A percentile compares a stretch with the other conserved stretches of the same genome.
Conservation (phyloP, 306 rosid species). For the Acmispon strigosus region DNA sequence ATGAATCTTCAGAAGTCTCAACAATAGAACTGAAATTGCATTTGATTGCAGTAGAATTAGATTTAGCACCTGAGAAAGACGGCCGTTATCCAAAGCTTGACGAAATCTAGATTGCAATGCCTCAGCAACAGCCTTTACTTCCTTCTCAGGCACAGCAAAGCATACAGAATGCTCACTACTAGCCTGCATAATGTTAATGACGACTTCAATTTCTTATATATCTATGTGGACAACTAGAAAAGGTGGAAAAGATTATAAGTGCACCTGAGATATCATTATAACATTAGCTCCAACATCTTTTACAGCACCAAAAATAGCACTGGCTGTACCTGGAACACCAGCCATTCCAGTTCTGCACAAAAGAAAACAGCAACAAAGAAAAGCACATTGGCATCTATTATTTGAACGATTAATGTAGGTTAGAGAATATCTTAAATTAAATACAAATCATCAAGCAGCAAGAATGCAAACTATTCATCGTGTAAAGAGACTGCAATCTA, state of each 20-base stretch:
- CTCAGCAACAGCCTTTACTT: conserved; percentile 92
- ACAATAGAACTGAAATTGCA: conserved; percentile 14
- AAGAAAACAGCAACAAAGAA: conserved; percentile 17
- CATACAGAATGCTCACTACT: conserved; percentile 99
- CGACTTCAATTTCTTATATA: neutral
- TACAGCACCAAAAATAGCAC: conserved; percentile 79
- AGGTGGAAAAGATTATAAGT: conserved; percentile 4
- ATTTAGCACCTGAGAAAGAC: conserved; percentile 87
- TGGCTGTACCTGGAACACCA: conserved; percentile 98
- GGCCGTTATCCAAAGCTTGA: conserved; percentile 94
- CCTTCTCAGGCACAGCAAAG: conserved; percentile 98
- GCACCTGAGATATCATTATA: conserved; percentile 98
- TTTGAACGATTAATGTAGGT: neutral
- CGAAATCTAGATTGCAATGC: conserved; percentile 84
- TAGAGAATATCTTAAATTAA: neutral
- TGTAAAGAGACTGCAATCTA: conserved; percentile 15
- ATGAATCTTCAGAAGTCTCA: neutral
- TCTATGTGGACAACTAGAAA: conserved; percentile 14
- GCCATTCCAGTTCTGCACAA: conserved; percentile 96
- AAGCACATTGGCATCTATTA: conserved; percentile 1
- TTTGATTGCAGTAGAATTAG: neutral
- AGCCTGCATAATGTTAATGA: conserved; percentile 61
- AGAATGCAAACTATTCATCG: neutral
- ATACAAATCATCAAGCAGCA: conserved; percentile 5
- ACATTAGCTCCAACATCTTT: conserved; percentile 99